Evolutionary conservation across 768 basidiomycete species (phyloP).

Genomic region (Albatrellus ellisii): DNA sequence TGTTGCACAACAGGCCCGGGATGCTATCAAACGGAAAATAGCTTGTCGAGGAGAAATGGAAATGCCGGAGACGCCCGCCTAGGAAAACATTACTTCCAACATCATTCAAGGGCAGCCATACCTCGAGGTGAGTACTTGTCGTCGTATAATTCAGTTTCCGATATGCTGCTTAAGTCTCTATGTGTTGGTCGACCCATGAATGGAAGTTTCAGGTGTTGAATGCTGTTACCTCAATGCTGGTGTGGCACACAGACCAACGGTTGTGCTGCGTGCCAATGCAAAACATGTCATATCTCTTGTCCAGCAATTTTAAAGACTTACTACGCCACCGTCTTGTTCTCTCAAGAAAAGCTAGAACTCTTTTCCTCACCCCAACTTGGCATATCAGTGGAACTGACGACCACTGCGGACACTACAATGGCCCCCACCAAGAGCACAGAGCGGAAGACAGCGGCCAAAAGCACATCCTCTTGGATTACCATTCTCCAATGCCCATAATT

Average conservation of each 20-base stretch:
- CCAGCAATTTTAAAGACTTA: not conserved
- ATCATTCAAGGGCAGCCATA: conserved; percentile 15
- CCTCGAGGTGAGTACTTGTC: conserved; percentile 19
- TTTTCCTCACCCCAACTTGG: not conserved
- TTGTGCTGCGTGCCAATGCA: not conserved
- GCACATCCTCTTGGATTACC: conserved; percentile 18
- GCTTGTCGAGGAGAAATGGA: no score
- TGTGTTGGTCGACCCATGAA: not conserved
- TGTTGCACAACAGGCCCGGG: no score
- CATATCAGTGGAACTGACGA: not conserved
- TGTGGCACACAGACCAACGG: no score
- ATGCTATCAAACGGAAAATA: no score
- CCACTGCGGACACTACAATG: conserved; percentile 26
- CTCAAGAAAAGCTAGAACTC: not conserved
- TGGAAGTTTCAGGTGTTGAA: conserved; percentile 5
- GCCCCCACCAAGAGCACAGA: conserved; percentile 58
- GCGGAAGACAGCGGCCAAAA: conserved; percentile 39
- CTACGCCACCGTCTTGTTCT: not conserved
- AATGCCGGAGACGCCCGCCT: no score
- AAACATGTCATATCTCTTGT: not conserved
- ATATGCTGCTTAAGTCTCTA: not conserved
- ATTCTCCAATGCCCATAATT: not conserved
- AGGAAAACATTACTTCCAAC: not conserved
- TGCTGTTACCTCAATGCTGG: conserved; percentile 4
- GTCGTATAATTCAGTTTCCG: not conserved